These are phyloP conservation scores for Teratosphaeria pseudoeucalypti DNA, from an alignment of 2,329 filamentous ascomycete genomes.

Conservation along the genomic window DNA sequence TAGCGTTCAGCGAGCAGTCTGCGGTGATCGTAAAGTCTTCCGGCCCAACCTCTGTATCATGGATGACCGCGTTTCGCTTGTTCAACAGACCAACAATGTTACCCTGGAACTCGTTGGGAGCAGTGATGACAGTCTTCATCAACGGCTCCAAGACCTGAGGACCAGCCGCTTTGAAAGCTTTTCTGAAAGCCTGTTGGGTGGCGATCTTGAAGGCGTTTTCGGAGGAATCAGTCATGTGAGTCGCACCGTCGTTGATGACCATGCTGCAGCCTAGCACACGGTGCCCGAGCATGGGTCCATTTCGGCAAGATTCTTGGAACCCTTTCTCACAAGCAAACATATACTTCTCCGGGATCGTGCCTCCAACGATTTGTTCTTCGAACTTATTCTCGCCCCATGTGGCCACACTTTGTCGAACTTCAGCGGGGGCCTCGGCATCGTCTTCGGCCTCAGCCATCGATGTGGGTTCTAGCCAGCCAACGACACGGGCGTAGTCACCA, in stretches of 20 bases:
- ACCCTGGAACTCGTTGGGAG: conserved; percentile 94
- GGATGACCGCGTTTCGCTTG: conserved; percentile 90
- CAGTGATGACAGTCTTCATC: conserved; percentile 97
- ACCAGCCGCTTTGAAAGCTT: conserved; percentile 71
- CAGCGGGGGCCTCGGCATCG: not conserved
- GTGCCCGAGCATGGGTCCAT: conserved; percentile 86
- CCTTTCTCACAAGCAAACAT: conserved; percentile 90
- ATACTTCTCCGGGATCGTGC: conserved; percentile 91
- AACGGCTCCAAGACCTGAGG: conserved; percentile 86
- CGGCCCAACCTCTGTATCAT: conserved; percentile 84
- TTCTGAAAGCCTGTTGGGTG: conserved; percentile 92
- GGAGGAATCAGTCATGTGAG: conserved; percentile 93
- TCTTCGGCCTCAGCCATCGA: conserved; percentile 39
- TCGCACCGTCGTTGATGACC: conserved; percentile 92
- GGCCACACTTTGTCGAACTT: not conserved
- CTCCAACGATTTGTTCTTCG: conserved; percentile 77
- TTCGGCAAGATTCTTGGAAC: conserved; percentile 71
- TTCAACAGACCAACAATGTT: conserved; percentile 90
- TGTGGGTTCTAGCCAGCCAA: conserved; percentile 83
- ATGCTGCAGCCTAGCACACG: conserved; percentile 81
- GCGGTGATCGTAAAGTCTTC: conserved; percentile 91
- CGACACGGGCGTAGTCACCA: conserved; percentile 88
- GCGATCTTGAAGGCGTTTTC: conserved; percentile 94
- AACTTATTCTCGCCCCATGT: conserved; percentile 60
- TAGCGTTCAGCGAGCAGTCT: conserved; percentile 87